A percentile compares a stretch with the other conserved stretches of the same genome.
phyloP scores from a whole-genome alignment of 1,284 basidiomycete genomes.

The Meripilus lineatus region DNA sequence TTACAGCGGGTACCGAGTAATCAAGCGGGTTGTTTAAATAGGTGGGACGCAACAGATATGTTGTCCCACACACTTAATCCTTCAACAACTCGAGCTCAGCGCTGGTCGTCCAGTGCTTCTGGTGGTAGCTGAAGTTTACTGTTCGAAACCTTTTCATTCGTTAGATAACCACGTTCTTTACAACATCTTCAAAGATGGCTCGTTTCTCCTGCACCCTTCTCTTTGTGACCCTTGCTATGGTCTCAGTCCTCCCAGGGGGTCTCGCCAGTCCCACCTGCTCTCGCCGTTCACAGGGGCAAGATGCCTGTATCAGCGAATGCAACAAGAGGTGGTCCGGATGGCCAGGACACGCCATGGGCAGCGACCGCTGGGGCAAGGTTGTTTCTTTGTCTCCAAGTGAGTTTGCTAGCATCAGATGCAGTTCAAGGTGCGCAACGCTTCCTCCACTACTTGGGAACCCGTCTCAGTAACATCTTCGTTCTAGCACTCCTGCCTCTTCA shows the following conservation, averaged over 20 bases:
- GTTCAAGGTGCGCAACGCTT: neutral
- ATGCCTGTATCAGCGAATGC: constrained; percentile 40
- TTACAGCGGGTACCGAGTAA: no score
- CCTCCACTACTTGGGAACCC: neutral
- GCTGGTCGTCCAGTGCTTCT: constrained; percentile 14
- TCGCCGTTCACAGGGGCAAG: constrained; percentile 29
- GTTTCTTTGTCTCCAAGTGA: constrained; percentile 21
- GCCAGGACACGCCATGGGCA: constrained; percentile 44
- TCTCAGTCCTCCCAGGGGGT: constrained; percentile 27
- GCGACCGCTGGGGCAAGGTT: constrained; percentile 49
- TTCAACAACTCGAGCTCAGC: constrained; percentile 11
- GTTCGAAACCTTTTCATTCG: constrained; percentile 12
- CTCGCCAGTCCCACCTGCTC: constrained; percentile 48
- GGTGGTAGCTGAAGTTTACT: constrained; percentile 6
- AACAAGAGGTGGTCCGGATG: constrained; percentile 47
- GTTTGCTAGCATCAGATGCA: neutral
- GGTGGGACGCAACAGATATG: no score
- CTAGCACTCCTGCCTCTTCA: neutral
- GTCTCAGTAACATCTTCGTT: no score
- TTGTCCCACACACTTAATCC: no score
- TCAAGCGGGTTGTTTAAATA: no score
- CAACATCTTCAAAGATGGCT: constrained; percentile 32
- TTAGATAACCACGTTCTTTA: constrained; percentile 17
- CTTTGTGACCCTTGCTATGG: constrained; percentile 34
- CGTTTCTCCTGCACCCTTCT: constrained; percentile 33